A percentile compares a stretch with the other conserved stretches of the same genome.
Conservation (phyloP, 352 stramenopile genomes). For the Pythium dissimile region DNA sequence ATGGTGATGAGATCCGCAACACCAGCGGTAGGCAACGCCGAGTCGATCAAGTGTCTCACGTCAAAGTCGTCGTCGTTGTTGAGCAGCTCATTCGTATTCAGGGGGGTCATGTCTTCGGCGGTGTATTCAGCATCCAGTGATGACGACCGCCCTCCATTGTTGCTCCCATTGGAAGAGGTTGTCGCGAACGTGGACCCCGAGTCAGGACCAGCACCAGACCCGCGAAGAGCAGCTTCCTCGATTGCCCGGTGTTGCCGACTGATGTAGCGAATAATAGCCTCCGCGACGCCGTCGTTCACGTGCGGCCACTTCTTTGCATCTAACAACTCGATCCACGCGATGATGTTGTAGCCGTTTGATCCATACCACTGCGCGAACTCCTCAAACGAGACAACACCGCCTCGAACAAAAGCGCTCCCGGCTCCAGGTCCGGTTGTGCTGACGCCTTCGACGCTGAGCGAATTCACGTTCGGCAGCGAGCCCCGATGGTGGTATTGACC, state of each 20-base stretch:
- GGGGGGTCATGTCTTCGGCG: slow-evolving; percentile 28
- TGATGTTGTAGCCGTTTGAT: slow-evolving; percentile 72
- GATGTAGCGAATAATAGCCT: slow-evolving; percentile 77
- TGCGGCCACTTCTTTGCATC: slow-evolving; percentile 82
- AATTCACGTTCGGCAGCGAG: slow-evolving; percentile 58
- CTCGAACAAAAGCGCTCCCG: slow-evolving; percentile 63
- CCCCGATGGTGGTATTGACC: slow-evolving; percentile 67
- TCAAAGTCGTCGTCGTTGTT: slow-evolving; percentile 31
- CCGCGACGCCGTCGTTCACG: slow-evolving; percentile 51
- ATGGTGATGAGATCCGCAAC: slow-evolving; percentile 64
- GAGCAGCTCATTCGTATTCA: slow-evolving; percentile 38
- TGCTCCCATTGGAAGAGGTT: slow-evolving; percentile 62
- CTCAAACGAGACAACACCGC: slow-evolving; percentile 78
- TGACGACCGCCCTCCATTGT: slow-evolving; percentile 28
- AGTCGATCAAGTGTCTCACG: slow-evolving; percentile 20
- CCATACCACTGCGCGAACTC: slow-evolving; percentile 88
- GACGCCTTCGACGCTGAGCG: slow-evolving; percentile 49
- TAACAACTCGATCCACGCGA: slow-evolving; percentile 85
- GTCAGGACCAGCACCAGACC: slow-evolving; percentile 30
- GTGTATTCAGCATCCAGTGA: slow-evolving; percentile 46
- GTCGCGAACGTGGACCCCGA: slow-evolving; percentile 65
- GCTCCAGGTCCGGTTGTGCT: slow-evolving; percentile 55
- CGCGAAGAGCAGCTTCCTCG: slow-evolving; percentile 17
- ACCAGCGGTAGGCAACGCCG: slow-evolving; percentile 49
- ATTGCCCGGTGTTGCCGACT: slow-evolving; percentile 66